Conservation (phyloP, 73 alveolate genomes). For the Tetrahymena borealis region DNA sequence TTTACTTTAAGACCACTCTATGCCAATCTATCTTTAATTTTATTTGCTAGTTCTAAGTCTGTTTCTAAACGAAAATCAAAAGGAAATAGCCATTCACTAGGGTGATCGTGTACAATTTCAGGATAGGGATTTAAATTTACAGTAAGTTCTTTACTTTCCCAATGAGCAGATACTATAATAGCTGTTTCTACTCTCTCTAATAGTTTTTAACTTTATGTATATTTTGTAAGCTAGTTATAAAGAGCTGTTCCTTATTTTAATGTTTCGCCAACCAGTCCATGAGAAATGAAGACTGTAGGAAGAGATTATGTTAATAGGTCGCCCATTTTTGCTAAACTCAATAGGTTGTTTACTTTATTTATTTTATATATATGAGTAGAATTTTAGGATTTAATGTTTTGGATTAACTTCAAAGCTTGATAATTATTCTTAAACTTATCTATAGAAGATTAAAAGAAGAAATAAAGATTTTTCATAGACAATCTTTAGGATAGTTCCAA, state of each 20-base stretch:
- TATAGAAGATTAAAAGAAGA: background rate
- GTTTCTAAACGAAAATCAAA: background rate
- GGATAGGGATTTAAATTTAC: background rate
- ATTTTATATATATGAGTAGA: background rate
- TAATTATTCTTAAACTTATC: background rate
- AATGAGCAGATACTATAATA: background rate
- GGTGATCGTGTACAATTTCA: background rate
- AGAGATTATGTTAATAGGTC: background rate
- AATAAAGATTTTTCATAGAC: background rate
- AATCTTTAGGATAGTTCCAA: too few species aligned
- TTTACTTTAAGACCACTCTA: background rate
- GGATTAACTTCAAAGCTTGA: background rate
- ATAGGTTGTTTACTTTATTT: background rate
- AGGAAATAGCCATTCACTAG: background rate
- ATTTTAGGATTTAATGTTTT: background rate
- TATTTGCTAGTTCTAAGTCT: background rate
- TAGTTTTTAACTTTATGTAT: background rate
- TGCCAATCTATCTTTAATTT: background rate
- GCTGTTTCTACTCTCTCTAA: background rate
- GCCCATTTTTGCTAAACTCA: background rate
- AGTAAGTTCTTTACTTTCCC: background rate
- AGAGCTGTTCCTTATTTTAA: background rate
- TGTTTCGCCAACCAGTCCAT: constrained; percentile 2
- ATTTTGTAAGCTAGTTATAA: background rate
- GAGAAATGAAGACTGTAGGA: background rate